phyloP scores from a whole-genome alignment of 495 filamentous ascomycete genomes.

The Penicillium bialowiezense region DNA sequence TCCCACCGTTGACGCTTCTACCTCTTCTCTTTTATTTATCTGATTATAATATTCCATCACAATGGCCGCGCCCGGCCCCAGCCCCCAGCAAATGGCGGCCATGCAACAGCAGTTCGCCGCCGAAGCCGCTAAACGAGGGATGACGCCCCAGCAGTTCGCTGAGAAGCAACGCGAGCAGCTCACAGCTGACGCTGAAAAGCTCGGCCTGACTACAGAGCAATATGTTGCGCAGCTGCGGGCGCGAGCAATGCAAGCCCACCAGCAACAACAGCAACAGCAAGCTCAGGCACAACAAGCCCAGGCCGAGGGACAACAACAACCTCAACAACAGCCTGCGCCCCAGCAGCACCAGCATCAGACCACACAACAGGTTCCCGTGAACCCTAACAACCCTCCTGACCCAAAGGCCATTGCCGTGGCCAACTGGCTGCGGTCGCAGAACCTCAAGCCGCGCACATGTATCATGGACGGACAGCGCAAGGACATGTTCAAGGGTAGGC shows the following conservation, averaged over 20 bases:
- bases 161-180: slow-evolving; percentile 54
- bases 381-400: slow-evolving; percentile 71
- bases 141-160: slow-evolving; percentile 73
- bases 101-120: slow-evolving; percentile 83
- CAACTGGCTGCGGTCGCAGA: slow-evolving; percentile 79
- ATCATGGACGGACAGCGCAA: slow-evolving; percentile 96
- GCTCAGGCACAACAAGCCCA: slow-evolving; percentile 32
- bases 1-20: slow-evolving; percentile 11
- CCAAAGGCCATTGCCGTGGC: slow-evolving; percentile 88
- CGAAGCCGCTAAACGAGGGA: slow-evolving; percentile 69
- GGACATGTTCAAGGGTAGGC: slow-evolving; percentile 91
- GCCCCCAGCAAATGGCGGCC: slow-evolving; percentile 76
- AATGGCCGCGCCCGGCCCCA: slow-evolving; percentile 59
- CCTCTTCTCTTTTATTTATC: not conserved
- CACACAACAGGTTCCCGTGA: slow-evolving; percentile 50
- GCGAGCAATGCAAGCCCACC: slow-evolving; percentile 54
- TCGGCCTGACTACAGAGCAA: slow-evolving; percentile 60
- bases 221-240: slow-evolving; percentile 64
- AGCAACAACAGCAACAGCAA: slow-evolving; percentile 42
- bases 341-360: slow-evolving; percentile 38
- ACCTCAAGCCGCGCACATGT: slow-evolving; percentile 86
- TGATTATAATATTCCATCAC: slow-evolving; percentile 13
- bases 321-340: slow-evolving; percentile 34
- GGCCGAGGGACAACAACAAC: slow-evolving; percentile 39
- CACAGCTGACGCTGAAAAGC: slow-evolving; percentile 62